These are phyloP conservation scores for Mycena amicta DNA, from an alignment of 768 basidiomycete species.

Conservation along the genomic window DNA sequence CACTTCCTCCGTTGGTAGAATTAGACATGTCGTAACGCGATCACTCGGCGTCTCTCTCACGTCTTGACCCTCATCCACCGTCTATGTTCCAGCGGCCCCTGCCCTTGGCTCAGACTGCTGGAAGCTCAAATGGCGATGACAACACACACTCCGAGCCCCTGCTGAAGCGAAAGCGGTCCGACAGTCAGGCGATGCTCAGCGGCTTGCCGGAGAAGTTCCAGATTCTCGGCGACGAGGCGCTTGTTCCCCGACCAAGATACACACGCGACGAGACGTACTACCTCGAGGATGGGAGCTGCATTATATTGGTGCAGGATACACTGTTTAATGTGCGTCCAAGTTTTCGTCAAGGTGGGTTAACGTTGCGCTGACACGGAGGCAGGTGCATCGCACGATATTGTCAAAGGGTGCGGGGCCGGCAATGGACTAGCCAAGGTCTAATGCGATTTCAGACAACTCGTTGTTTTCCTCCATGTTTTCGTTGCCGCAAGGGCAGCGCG, in stretches of 20 bases:
- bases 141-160: constrained; percentile 39
- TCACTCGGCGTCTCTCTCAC: no score
- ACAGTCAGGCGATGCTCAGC: constrained; percentile 31
- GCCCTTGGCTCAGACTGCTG: not conserved
- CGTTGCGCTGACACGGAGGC: constrained; percentile 1
- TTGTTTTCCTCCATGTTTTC: constrained; percentile 69
- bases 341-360: not conserved
- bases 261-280: constrained; percentile 60
- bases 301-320: constrained; percentile 62
- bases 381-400: constrained; percentile 61
- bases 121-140: not conserved
- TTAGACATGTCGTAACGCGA: no score
- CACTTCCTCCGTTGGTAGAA: no score
- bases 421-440: not conserved
- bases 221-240: constrained; percentile 3
- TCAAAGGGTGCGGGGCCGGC: constrained; percentile 40
- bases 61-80: no score
- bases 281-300: constrained; percentile 68
- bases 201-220: constrained; percentile 17
- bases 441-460: constrained; percentile 42
- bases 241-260: constrained; percentile 10
- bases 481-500: constrained; percentile 57
- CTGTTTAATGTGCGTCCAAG: constrained; percentile 64
- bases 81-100: not conserved
- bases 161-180: constrained; percentile 39